Percentiles rank a stretch among this genome's conserved stretches.
These are phyloP conservation scores for Haplosporangium sp. DNA, from an alignment of 371 early-diverging fungal species.

Conservation along the genomic window DNA sequence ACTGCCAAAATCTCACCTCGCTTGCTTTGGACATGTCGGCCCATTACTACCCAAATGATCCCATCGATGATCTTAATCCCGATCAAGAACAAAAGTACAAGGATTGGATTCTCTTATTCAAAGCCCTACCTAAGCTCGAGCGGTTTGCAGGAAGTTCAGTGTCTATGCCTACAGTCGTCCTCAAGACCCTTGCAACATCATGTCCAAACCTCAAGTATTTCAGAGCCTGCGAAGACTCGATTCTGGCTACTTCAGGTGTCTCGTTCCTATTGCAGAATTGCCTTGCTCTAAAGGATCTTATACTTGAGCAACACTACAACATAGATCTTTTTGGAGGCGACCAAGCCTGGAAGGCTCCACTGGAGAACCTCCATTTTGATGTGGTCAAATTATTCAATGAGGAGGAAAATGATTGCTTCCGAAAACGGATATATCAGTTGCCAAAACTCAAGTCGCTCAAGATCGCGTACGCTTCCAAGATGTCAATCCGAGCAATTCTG, in stretches of 20 bases:
- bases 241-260: not conserved
- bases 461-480: not conserved
- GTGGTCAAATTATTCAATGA: not conserved
- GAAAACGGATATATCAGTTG: conserved; percentile 13
- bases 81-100: not conserved
- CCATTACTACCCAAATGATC: not conserved
- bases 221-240: not conserved
- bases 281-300: not conserved
- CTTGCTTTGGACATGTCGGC: not conserved
- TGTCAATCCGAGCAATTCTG: not conserved
- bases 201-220: conserved; percentile 8
- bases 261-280: not conserved
- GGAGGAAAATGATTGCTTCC: conserved; percentile 8
- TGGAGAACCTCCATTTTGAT: conserved; percentile 4
- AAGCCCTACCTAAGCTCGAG: conserved; percentile 7
- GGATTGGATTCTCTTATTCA: conserved; percentile 12
- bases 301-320: not conserved
- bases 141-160: not conserved
- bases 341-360: conserved; percentile 16
- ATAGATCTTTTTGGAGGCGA: not conserved
- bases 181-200: conserved; percentile 2
- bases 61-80: not conserved
- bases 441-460: conserved; percentile 7
- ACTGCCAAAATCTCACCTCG: conserved; percentile 10
- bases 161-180: not conserved